phyloP scores from a whole-genome alignment of 2,329 filamentous ascomycete genomes.

The Didymella exigua region DNA sequence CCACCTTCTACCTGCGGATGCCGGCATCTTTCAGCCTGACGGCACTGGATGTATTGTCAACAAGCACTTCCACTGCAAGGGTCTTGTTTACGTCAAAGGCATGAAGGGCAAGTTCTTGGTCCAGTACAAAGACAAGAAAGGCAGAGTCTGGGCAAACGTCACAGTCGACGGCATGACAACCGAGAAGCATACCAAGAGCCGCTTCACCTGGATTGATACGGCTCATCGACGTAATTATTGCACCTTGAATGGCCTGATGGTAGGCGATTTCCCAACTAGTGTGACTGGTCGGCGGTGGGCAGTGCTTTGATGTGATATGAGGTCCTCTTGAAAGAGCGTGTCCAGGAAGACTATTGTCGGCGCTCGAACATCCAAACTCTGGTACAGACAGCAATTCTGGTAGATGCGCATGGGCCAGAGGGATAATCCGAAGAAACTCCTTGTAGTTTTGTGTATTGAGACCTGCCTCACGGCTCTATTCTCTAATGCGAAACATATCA shows the following conservation, averaged over 20 bases:
- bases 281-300: background rate
- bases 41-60: too few relatives aligned
- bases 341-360: background rate
- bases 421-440: background rate
- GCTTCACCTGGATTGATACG: background rate
- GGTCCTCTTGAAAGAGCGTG: background rate
- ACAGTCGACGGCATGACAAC: background rate
- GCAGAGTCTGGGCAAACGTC: background rate
- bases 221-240: background rate
- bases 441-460: background rate
- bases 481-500: conserved; percentile 13
- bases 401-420: background rate
- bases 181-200: background rate
- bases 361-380: background rate
- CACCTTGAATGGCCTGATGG: background rate
- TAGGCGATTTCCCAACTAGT: background rate
- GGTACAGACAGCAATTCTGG: background rate
- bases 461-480: conserved; percentile 8
- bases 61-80: too few relatives aligned
- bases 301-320: background rate
- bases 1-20: too few relatives aligned
- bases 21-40: too few relatives aligned
- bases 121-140: too few relatives aligned
- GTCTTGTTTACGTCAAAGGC: too few relatives aligned
- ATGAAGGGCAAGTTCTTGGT: too few relatives aligned